phyloP scores from a whole-genome alignment of 108 stramenopile genomes.

The Pinguiococcus pyrenoidosus region DNA sequence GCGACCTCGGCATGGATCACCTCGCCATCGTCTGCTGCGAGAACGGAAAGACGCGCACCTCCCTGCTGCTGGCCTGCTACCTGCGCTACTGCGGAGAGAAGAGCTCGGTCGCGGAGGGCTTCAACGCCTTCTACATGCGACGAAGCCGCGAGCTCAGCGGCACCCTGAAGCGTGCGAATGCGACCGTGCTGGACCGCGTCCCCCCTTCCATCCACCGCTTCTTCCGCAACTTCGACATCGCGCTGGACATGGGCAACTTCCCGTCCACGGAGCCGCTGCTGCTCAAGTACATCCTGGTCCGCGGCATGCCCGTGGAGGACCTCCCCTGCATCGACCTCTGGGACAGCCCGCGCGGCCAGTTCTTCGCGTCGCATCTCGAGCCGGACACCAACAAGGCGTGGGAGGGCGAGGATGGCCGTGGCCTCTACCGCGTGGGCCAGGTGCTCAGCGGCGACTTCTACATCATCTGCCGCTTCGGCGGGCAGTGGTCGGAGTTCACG shows the following conservation, averaged over 20 bases:
- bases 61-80: conserved; percentile 64
- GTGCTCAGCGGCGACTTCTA: conserved; percentile 62
- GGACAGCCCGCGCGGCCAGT: conserved; percentile 30
- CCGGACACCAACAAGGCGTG: not conserved
- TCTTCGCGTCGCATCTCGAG: conserved; percentile 1
- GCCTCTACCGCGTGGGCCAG: conserved; percentile 43
- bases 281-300: conserved; percentile 50
- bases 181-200: no score
- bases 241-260: conserved; percentile 24
- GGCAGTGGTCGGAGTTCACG: conserved; percentile 35
- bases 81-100: conserved; percentile 49
- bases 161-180: no score
- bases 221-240: conserved; percentile 62
- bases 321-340: conserved; percentile 73
- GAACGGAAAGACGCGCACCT: conserved; percentile 78
- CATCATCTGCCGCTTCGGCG: conserved; percentile 69
- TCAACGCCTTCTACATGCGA: conserved; percentile 43
- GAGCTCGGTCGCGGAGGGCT: conserved; percentile 44
- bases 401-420: conserved; percentile 55
- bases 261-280: conserved; percentile 51
- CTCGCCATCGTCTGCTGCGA: conserved; percentile 56
- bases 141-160: no score
- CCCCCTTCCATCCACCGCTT: conserved; percentile 57
- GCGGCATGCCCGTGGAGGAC: conserved; percentile 76
- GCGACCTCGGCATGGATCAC: conserved; percentile 7